These are phyloP conservation scores for Ceratocystis destructans DNA, from an alignment of 2,329 filamentous ascomycete species.

Conservation along the genomic window DNA sequence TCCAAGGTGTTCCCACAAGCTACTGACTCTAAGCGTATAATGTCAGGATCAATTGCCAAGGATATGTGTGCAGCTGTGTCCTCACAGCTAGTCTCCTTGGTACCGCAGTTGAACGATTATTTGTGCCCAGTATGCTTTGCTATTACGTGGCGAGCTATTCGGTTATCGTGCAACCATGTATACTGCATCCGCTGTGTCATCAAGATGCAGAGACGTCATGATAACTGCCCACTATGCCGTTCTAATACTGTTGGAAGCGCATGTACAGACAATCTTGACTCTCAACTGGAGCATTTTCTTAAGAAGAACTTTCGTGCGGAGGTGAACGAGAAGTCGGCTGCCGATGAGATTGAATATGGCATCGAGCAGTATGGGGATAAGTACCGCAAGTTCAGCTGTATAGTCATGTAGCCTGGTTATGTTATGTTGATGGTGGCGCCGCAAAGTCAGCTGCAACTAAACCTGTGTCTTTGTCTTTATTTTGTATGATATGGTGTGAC, in stretches of 20 bases:
- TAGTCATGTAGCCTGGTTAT: slow-evolving; percentile 38
- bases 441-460: not conserved
- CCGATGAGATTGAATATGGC: slow-evolving; percentile 63
- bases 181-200: slow-evolving; percentile 79
- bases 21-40: slow-evolving; percentile 45
- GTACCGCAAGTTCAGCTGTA: slow-evolving; percentile 46
- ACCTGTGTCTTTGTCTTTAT: not conserved
- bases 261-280: slow-evolving; percentile 49
- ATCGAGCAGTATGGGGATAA: slow-evolving; percentile 56
- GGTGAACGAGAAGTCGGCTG: slow-evolving; percentile 50
- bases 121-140: slow-evolving; percentile 67
- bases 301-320: slow-evolving; percentile 63
- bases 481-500: not conserved
- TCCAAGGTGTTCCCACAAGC: slow-evolving; percentile 47
- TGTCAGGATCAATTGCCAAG: slow-evolving; percentile 56
- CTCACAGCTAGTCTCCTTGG: slow-evolving; percentile 54
- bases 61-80: slow-evolving; percentile 64
- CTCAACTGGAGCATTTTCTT: slow-evolving; percentile 52
- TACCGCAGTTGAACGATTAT: slow-evolving; percentile 77
- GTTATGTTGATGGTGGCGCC: not conserved
- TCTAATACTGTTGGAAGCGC: slow-evolving; percentile 57
- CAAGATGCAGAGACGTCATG: slow-evolving; percentile 57
- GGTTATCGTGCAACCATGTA: slow-evolving; percentile 58
- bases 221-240: slow-evolving; percentile 65
- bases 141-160: slow-evolving; percentile 70